Base-by-base conservation (phyloP, 2,329 filamentous ascomycete genomes). In the Fusarium xyrophilum region DNA sequence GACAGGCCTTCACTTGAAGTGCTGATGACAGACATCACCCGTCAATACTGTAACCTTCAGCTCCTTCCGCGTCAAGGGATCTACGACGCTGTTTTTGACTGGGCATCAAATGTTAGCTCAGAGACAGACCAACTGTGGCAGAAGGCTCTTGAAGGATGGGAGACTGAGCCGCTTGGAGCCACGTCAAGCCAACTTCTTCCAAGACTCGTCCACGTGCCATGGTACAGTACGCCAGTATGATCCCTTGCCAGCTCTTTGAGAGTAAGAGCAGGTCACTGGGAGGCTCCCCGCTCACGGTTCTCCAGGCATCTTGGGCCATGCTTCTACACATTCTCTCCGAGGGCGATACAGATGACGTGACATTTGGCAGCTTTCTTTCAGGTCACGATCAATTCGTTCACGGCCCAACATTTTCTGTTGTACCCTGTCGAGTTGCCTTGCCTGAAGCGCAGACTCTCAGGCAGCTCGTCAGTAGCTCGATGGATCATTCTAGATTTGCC, bases 1-100 rank as follows among this genome's bases (percentile, higher is more conserved):
- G 65, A 67, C 8, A 64, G 65, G 1, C 46, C 64, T 2, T 67
- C 65, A 2, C 44, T 67, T 0, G 65, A 68, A 21, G 64, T 64
- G 0, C 13, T 67, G 7, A 51, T 65, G 43, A 23, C 19, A 7
- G 65, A 68, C 1, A 52, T 67, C 2, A 3, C 23, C 6, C 28
- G 53, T 3, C 30, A 50, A 6, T 68, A 67, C 27, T 21, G n/a
- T 13, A 48, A 32, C 0, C 8, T 67, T 8, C 9, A 32, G 3
- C 27, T 39, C 4, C 15, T 68, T 14, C 9, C 43, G 2, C 36
- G 59, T 13, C 43, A 23, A 7, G 57, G 47, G 0, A 44, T 62
- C 11, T 42, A 25, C 17, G 59, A 67, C 0, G 21, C 25, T 0
- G 48, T 68, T 2, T 25, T 40, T 0, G 48, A 67, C 1, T 67